These are phyloP conservation scores for Sugiyamaella valdiviana DNA, from an alignment of 805 yeast genomes.

Conservation along the genomic window DNA sequence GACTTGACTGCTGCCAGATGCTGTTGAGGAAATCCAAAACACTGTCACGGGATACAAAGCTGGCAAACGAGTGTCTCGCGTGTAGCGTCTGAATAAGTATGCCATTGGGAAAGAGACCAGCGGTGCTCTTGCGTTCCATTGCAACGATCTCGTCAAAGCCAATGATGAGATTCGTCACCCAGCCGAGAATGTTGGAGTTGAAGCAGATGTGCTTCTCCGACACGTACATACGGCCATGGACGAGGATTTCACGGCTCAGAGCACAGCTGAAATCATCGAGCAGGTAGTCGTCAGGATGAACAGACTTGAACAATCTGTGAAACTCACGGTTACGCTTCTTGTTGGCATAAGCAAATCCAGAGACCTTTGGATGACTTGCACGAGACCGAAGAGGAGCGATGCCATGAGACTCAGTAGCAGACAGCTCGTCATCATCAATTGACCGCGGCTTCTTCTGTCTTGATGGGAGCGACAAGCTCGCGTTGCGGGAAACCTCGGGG, in stretches of 20 bases:
- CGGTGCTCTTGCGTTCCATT: conserved; percentile 78
- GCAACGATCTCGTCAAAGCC: conserved; percentile 62
- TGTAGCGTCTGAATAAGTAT: conserved; percentile 60
- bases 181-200: conserved; percentile 79
- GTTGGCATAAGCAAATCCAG: conserved; percentile 23
- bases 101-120: conserved; percentile 88
- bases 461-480: not conserved
- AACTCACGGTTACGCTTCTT: conserved; percentile 62
- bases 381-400: not conserved
- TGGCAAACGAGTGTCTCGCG: conserved; percentile 73
- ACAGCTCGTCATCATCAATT: conserved; percentile 2
- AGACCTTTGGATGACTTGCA: not conserved
- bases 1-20: conserved; percentile 49
- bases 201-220: conserved; percentile 77
- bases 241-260: conserved; percentile 71
- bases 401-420: conserved; percentile 1
- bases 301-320: conserved; percentile 62
- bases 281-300: conserved; percentile 64
- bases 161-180: conserved; percentile 78
- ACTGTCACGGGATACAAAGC: conserved; percentile 75
- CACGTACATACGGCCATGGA: conserved; percentile 82
- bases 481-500: not conserved
- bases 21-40: conserved; percentile 64
- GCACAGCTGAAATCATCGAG: conserved; percentile 91
- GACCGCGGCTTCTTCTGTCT: not conserved